phyloP scores from a whole-genome alignment of 257 asterid species.

The Jaltomata sinuosa region DNA sequence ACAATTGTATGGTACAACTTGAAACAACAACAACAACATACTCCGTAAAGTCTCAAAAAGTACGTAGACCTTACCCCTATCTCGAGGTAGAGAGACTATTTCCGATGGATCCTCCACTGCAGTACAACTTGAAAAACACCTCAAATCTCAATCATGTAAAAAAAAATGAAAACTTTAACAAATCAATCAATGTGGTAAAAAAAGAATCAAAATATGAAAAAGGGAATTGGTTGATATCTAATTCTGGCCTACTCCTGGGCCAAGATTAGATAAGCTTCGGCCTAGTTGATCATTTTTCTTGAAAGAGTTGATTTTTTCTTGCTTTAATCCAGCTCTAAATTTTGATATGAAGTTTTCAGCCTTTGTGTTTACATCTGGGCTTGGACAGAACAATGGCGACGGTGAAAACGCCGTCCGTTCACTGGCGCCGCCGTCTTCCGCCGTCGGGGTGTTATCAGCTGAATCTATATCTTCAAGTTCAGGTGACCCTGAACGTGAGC shows the following conservation, averaged over 20 bases:
- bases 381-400: constrained; percentile 59
- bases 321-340: constrained; percentile 39
- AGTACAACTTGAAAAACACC: background rate
- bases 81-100: too few species aligned
- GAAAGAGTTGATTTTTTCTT: constrained; percentile 27
- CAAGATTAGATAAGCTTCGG: constrained; percentile 33
- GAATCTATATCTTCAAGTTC: constrained; percentile 58
- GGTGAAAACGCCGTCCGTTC: constrained; percentile 28
- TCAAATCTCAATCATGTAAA: background rate
- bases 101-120: too few species aligned
- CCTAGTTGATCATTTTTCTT: constrained; percentile 17
- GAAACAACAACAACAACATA: too few species aligned
- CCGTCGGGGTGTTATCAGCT: constrained; percentile 40
- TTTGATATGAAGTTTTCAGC: constrained; percentile 79
- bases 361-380: constrained; percentile 83
- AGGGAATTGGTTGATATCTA: background rate
- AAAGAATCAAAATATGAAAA: background rate
- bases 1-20: too few species aligned
- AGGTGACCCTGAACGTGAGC: constrained; percentile 72
- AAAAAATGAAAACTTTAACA: background rate
- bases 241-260: constrained; percentile 21
- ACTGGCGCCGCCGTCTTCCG: constrained; percentile 17
- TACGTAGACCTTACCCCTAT: too few species aligned
- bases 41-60: too few species aligned
- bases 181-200: background rate